A percentile compares a stretch with the other conserved stretches of the same genome.
Evolutionary conservation across 75 land plant species (phyloP).

Genomic region (Larix kaempferi): DNA sequence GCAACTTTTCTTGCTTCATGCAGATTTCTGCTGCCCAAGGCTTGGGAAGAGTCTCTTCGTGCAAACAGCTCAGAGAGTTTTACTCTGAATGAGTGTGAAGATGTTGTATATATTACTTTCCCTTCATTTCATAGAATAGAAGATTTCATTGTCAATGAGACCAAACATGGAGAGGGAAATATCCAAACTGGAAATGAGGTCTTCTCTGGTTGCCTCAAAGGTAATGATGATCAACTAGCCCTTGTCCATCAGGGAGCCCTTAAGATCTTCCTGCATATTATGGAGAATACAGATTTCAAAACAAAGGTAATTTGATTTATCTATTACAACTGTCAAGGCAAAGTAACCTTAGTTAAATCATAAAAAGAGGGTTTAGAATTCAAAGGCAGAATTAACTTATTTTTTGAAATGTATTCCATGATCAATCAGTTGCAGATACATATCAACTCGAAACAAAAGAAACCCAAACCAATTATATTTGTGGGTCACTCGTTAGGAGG

Average conservation of each 20-base stretch:
- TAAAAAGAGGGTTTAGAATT: too few species aligned
- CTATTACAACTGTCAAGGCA: too few species aligned
- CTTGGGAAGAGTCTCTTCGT: background rate
- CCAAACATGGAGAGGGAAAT: background rate
- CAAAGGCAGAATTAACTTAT: too few species aligned
- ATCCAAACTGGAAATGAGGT: background rate
- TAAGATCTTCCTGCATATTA: background rate
- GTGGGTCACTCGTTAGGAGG: slow-evolving; percentile 7
- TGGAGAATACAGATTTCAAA: background rate
- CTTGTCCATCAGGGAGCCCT: background rate
- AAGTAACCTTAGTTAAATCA: too few species aligned
- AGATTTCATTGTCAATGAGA: background rate
- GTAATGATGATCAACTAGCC: background rate
- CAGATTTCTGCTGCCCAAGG: background rate
- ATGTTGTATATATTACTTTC: background rate
- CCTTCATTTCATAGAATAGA: background rate
- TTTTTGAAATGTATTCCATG: background rate
- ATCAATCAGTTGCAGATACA: background rate
- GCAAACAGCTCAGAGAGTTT: background rate
- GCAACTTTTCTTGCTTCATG: background rate
- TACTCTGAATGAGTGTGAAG: background rate
- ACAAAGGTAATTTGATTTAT: background rate
- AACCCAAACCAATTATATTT: background rate
- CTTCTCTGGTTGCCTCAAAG: background rate
- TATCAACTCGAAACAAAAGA: background rate